Conservation (phyloP, 208 protist species). For the Acanthamoeba divionensis region DNA sequence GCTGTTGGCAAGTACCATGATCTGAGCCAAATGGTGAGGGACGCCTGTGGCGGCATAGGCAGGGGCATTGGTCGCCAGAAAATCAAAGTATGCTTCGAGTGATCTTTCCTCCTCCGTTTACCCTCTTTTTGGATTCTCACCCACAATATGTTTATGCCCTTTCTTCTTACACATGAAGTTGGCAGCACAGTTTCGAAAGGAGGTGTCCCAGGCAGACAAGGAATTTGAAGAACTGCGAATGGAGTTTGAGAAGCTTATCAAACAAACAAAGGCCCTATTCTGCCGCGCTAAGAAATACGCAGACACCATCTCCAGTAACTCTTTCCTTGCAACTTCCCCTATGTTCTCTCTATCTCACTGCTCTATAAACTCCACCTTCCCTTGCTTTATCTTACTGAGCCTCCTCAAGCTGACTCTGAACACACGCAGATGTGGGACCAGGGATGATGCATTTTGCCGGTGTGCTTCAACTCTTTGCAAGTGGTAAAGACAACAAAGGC, state of each 20-base stretch:
- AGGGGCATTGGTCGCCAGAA: too few species aligned
- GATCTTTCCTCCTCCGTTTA: too few species aligned
- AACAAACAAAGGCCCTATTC: not conserved
- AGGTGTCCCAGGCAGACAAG: not conserved
- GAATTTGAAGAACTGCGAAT: conserved; percentile 9
- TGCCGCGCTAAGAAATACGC: not conserved
- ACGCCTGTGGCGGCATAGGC: too few species aligned
- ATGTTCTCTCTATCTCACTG: not conserved
- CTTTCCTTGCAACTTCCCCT: not conserved
- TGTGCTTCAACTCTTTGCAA: not conserved
- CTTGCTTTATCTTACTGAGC: not conserved
- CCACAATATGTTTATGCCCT: too few species aligned
- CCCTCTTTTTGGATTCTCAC: too few species aligned
- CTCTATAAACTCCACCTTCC: not conserved
- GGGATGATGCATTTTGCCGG: not conserved
- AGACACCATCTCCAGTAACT: conserved; percentile 6
- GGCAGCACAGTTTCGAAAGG: not conserved
- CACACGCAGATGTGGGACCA: not conserved
- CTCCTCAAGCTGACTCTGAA: not conserved
- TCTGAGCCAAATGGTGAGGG: too few species aligned
- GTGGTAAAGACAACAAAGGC: not conserved
- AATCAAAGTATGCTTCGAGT: too few species aligned
- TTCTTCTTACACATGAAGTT: not conserved
- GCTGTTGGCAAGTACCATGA: too few species aligned
- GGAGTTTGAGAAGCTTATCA: conserved; percentile 34